Percentiles rank a stretch among this genome's conserved stretches.
Conservation (phyloP, 2,329 filamentous ascomycete species). For the Colletotrichum brevisporum region DNA sequence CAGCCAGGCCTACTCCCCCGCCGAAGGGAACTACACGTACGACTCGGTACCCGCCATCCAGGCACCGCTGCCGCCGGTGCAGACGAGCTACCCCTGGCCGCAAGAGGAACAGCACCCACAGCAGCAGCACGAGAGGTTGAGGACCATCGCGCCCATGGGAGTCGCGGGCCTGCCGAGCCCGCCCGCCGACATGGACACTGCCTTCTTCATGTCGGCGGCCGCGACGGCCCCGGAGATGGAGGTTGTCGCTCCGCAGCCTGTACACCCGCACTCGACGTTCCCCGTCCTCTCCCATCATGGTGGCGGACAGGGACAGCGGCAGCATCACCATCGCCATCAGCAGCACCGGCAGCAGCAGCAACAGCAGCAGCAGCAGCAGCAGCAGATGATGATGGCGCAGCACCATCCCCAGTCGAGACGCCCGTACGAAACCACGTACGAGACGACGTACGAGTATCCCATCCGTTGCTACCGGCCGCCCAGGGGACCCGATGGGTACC, state of each 20-base stretch:
- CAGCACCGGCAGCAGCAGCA: constrained; percentile 4
- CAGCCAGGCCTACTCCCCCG: not conserved
- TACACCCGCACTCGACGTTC: constrained; percentile 2
- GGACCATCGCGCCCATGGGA: not conserved
- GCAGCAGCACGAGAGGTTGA: not conserved
- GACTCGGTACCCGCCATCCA: not conserved
- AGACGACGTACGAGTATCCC: constrained; percentile 1
- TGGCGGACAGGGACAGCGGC: not conserved
- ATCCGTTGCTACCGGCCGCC: constrained; percentile 2
- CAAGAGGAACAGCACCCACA: not conserved
- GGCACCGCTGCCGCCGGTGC: not conserved
- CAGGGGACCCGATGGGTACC: not conserved
- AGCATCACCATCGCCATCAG: not conserved
- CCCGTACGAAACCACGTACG: not conserved
- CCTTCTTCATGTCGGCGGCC: not conserved
- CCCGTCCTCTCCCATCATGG: not conserved
- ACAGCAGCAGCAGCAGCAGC: not conserved
- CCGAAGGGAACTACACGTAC: not conserved
- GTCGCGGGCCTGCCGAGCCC: constrained; percentile 3
- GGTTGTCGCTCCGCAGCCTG: not conserved
- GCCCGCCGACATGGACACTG: constrained; percentile 10
- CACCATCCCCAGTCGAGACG: too few species aligned
- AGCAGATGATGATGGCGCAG: not conserved
- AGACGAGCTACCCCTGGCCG: not conserved
- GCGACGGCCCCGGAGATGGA: not conserved